Evolutionary conservation across 2,329 filamentous ascomycete species (phyloP), one percentile per base, ranked within the genome.

Genomic region (Akanthomyces lecanii): DNA sequence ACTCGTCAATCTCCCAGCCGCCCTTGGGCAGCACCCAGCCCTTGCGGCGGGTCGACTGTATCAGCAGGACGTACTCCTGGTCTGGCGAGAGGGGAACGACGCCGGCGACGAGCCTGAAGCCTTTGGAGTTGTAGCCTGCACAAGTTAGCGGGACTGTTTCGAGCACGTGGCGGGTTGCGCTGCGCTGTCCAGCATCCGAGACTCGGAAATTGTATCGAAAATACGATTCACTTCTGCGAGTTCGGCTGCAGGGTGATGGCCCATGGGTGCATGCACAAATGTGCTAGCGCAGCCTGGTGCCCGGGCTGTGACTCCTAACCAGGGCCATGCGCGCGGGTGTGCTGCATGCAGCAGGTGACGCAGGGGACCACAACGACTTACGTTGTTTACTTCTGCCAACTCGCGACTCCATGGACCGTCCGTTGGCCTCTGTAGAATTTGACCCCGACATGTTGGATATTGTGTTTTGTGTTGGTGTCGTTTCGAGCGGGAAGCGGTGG

Each of bases 1-100:
- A 85, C 78, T 99, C 95, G 76, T 99, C 95, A 40, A 87, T 89
- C 77, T 99, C 95, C 93, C 95, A 99, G 65, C 95, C 95, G 73
- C 95, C 95, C 76, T 99, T 99, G 65, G 95, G 95, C 64, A 99
- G 83, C 50, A 99, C 95, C 95, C 95, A 99, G 71, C 91, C 91
- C 75, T 91, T 91, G 71, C 92, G 89, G 67, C 91, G 86, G 59
- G 91, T 94, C 61, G 92, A 97, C 79, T 97, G 92, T 71, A 98
- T 97, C 69, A 99, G 83, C 69, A 99, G 84, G 65, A 99, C 94
- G 75, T 90, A 89, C 70, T 87, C 88, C 76, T 91, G 94, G 79
- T 97, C 93, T 71, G 84, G 77, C 62, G 91, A 95, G 67, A 98
- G 82, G 67, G 95, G 92, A 54, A 99, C 95, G 64, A 98, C 88